phyloP scores from a whole-genome alignment of 208 protist genomes.

The Crithidia bombi region DNA sequence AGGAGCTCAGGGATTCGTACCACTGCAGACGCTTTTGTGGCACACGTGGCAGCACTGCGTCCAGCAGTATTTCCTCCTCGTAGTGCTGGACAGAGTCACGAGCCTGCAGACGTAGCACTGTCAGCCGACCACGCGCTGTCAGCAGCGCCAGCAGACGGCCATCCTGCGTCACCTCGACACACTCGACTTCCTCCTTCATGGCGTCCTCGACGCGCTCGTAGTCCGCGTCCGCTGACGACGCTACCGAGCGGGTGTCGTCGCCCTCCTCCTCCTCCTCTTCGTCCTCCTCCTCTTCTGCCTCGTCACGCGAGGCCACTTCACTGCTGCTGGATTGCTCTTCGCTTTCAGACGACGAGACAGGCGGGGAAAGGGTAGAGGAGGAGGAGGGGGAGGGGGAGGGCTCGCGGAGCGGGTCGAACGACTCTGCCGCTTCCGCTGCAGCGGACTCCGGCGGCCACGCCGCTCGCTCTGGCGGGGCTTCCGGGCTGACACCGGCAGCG shows the following conservation, averaged over 20 bases:
- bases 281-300: constrained; percentile 21
- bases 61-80: constrained; percentile 55
- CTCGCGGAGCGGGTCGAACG: background rate
- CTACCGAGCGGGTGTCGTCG: constrained; percentile 28
- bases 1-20: constrained; percentile 60
- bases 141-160: constrained; percentile 69
- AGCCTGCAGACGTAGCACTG: constrained; percentile 53
- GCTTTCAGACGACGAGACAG: constrained; percentile 4
- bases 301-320: background rate
- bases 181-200: constrained; percentile 75
- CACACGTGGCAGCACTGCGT: constrained; percentile 38
- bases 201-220: constrained; percentile 51
- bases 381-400: background rate
- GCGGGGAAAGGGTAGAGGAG: background rate
- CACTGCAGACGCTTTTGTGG: constrained; percentile 47
- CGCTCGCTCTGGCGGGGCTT: background rate
- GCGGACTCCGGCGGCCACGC: constrained; percentile 17
- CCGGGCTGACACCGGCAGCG: background rate
- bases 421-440: background rate
- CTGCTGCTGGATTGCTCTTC: constrained; percentile 3
- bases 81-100: constrained; percentile 28
- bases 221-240: constrained; percentile 48
- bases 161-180: constrained; percentile 54
- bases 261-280: constrained; percentile 30
- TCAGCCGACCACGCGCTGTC: constrained; percentile 64